Evolutionary conservation across 768 basidiomycete species (phyloP).

Genomic region (Leccinum obscurum): DNA sequence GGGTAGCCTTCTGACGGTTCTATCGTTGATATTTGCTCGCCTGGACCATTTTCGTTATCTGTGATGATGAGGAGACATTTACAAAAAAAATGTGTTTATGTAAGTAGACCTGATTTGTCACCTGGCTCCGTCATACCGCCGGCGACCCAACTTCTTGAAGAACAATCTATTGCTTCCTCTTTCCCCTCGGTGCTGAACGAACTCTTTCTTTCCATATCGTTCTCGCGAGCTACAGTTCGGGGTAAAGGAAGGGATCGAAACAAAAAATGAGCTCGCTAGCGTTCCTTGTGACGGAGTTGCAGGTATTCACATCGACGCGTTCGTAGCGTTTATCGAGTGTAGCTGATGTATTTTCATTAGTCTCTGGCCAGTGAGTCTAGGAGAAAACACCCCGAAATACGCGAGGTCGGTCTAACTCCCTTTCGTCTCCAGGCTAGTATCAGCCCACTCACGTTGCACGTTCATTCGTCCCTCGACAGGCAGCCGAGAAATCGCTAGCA

Average conservation of each 20-base stretch:
- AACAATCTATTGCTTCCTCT: neutral
- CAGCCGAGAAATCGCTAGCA: conserved; percentile 83
- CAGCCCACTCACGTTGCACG: neutral
- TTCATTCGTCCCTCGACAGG: conserved; percentile 40
- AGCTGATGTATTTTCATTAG: conserved; percentile 37
- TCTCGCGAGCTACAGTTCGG: neutral
- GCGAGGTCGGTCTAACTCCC: conserved; percentile 58
- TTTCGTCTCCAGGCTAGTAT: conserved; percentile 1
- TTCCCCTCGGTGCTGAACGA: neutral
- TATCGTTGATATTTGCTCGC: no score
- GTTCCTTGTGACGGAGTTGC: conserved; percentile 72
- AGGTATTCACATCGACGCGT: conserved; percentile 40
- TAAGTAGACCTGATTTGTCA: no score
- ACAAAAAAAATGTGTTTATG: no score
- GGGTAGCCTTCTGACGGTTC: no score
- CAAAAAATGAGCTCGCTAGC: conserved; percentile 62
- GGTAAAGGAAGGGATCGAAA: neutral
- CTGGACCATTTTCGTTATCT: no score
- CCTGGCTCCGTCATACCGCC: no score
- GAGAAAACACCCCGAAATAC: conserved; percentile 88
- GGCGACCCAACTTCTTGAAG: neutral
- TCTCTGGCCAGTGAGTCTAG: conserved; percentile 87
- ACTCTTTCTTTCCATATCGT: neutral
- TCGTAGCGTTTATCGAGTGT: neutral
- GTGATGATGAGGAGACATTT: no score